Base-by-base conservation (phyloP, 148 eudicot genomes). In the Amaranthus hypochondriacus region DNA sequence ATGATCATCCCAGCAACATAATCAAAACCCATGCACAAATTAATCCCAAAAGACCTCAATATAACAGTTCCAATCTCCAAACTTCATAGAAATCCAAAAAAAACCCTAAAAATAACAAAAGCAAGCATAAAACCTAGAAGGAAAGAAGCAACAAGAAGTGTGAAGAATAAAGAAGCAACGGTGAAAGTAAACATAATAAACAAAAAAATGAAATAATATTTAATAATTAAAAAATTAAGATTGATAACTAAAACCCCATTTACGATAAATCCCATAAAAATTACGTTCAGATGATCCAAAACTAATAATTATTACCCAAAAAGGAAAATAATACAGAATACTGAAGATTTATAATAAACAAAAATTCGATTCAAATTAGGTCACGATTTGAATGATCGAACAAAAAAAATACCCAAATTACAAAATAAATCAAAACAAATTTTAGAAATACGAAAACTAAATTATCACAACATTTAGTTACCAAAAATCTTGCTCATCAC, bases 261-360 rank as follows among this genome's bases (percentile, higher is more conserved):
- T 71, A 74, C 64, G 63, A 66, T 68, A 80, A 69, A 47, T 64
- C 18, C 66, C 76, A 28, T 18, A 9, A 63, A 70, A 66, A 28
- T 65, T 57, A 82, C 68, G 70, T 82, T 74, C 68, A 70, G 57
- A 81, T 86, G 91, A 89, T 89, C 89, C 89, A 83, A 50, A 80
- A 78, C 69, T 68, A 77, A 43, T 70, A 85, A 82, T 77, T 44
- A 54, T 66, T 62, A 68, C 73, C 13, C 42, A 78, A 14, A 56
- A 56, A 77, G 21, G 9, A 59, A 80, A 68, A 46, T 21, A 52
- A 69, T 50, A 47, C 46, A 13, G 13, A 18, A 47, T 56, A 71
- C 48, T 8, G 3, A 61, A n/a, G 12, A 73, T 75, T 70, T 76
- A 79, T 69, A 70, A 80, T 11, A 48, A 56, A 48, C 10, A 55